phyloP scores from a whole-genome alignment of 495 filamentous ascomycete species.

The Sphaerosporella brunnea region DNA sequence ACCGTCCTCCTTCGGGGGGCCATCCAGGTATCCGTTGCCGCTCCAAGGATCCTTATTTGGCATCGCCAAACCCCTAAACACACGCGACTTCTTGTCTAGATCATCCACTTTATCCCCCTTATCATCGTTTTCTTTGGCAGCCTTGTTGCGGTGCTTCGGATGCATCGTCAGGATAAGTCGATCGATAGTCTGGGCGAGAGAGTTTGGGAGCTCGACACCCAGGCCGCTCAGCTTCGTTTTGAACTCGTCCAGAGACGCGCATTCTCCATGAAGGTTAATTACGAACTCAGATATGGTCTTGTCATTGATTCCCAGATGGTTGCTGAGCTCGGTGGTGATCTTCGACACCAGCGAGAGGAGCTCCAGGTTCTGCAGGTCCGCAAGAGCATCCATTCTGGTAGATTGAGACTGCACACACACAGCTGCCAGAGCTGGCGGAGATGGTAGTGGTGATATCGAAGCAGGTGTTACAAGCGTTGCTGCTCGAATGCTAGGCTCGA shows the following conservation, averaged over 20 bases:
- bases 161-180: constrained; percentile 78
- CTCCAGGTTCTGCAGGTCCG: constrained; percentile 78
- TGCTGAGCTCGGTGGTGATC: constrained; percentile 83
- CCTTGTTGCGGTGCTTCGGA: constrained; percentile 41
- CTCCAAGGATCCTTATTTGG: constrained; percentile 54
- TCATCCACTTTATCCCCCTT: constrained; percentile 28
- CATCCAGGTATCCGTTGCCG: constrained; percentile 32
- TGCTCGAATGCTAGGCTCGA: too few species aligned
- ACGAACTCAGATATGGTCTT: constrained; percentile 92
- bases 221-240: constrained; percentile 50
- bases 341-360: constrained; percentile 84
- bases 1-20: constrained; percentile 22
- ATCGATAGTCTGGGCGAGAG: constrained; percentile 79
- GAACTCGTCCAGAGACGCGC: constrained; percentile 42
- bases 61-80: constrained; percentile 79
- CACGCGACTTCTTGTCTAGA: constrained; percentile 46
- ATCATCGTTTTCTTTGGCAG: constrained; percentile 29
- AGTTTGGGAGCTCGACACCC: constrained; percentile 75
- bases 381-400: constrained; percentile 39
- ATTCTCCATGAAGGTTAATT: constrained; percentile 74
- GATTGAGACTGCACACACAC: neutral
- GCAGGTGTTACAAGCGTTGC: too few species aligned
- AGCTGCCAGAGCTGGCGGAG: too few species aligned
- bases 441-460: too few species aligned
- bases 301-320: constrained; percentile 81